Base-by-base conservation (phyloP, 1,284 basidiomycete species). In the Lentinula novae-zelandiae region DNA sequence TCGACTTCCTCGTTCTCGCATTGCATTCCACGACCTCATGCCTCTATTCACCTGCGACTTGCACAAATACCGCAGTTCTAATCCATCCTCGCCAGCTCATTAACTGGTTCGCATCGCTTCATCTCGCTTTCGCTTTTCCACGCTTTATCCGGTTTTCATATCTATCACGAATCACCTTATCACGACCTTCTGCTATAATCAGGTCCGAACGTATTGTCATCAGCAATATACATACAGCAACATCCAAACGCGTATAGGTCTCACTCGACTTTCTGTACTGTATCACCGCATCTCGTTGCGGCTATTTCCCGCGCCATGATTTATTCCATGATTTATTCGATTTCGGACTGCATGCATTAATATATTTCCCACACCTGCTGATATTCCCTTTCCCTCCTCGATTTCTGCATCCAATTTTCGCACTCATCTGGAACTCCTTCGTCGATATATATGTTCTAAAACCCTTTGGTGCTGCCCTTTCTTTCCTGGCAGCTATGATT, bases 1-100 rank as follows among this genome's bases (percentile, higher is more conserved):
- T 31, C 81, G 79, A 13, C 70, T 67, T 39, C 73, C 79, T 53
- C 75, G 71, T 10, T 78, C 79, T 58, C 75, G 72, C 63, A 75
- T 83, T 64, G 75, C 78, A 34, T 87, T 87, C 65, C 78, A 76
- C 70, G 77, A 84, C 65, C 80, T 87, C 67, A 86, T 87, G 84
- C 85, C 85, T 44, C 75, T 84, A 60, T 75, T 80, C 63, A 72
- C 73, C 50, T 60, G 55, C 64, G 74, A 77, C 67, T 66, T 67
- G 61, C 68, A 65, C 67, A 62, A 67, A 58, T 67, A 73, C 65
- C 67, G 53, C 67, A 66, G 60, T 63, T 65, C 42, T 71, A 70
- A 70, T 70, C 71, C 66, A 71, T 67, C 66, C 69, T 58, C 63
- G 63, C 61, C 57, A 46, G 49, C 58, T 42, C 56, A 53, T 55